Percentiles rank a stretch among this genome's conserved stretches.
Conservation (phyloP, 2,329 filamentous ascomycete species). For the Colletotrichum magnum region DNA sequence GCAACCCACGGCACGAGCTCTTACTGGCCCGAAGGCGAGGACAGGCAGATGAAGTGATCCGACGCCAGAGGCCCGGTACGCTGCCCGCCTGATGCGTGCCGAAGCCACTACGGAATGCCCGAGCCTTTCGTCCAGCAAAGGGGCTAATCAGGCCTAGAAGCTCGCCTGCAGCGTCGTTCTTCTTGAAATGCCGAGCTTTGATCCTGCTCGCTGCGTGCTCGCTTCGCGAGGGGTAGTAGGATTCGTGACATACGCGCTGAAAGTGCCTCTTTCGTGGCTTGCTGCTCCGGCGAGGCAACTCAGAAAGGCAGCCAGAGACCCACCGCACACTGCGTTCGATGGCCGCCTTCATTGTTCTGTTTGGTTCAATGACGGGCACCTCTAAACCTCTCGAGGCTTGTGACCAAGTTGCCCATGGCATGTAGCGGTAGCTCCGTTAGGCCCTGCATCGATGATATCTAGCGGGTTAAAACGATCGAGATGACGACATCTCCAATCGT, state of each 20-base stretch:
- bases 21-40: conserved; percentile 10
- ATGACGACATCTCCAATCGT: neutral
- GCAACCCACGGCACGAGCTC: neutral
- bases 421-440: neutral
- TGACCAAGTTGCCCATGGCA: neutral
- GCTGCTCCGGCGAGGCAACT: conserved; percentile 6
- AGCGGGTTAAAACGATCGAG: neutral
- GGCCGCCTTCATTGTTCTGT: neutral
- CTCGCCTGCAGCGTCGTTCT: neutral
- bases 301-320: conserved; percentile 18
- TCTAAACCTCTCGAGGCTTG: neutral
- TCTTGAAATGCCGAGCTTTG: neutral
- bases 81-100: conserved; percentile 4
- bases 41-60: neutral
- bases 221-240: neutral
- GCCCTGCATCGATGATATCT: neutral
- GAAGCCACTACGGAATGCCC: conserved; percentile 18
- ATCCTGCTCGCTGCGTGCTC: neutral
- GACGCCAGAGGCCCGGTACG: neutral
- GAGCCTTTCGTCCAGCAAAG: neutral
- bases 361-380: neutral
- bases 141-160: neutral
- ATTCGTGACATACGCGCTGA: neutral
- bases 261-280: conserved; percentile 11
- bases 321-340: neutral